Evolutionary conservation across 2,329 filamentous ascomycete species (phyloP), one percentile per base, ranked within the genome.

Genomic region (Fusarium metavorans): DNA sequence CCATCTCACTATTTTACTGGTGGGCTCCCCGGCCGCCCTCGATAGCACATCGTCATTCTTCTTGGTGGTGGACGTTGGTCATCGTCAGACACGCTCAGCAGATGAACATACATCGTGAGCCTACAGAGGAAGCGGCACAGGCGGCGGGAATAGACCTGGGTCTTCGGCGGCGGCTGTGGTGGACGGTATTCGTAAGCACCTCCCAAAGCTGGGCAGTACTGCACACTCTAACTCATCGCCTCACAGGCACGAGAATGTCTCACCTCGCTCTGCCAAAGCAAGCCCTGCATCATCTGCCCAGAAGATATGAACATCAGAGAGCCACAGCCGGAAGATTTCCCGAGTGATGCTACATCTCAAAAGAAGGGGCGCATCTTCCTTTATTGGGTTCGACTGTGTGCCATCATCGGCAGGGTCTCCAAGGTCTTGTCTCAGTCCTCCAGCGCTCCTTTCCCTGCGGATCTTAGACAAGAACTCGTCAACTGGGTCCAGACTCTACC

Each of bases 11-110:
- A 2, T 84, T 86, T 41, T 86, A 86, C 76, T 86, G 85, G 85
- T 86, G 84, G 84, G 82, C 83, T 4, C 83, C 85, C 8, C 77
- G 81, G 0, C 76, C 81, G 37, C 84, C 84, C 0, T 80, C 82
- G 2, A 81, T 80, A 2, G 82, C 83, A 4, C 82, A 84, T 58
- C 79, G 82, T 2, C 81, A 86, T 70, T 81, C 83, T 2, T 83
- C 82, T 25, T 86, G 84, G 84, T 86, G 84, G 84, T 86, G 85
- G 85, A 86, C 83, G 0, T 83, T 82, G 3, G 81, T 85, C 5
- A 80, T 84, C 16, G 85, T 86, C 23, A 76, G 84, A 14, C 83
- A 85, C 66, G 84, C 83, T 2, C 85, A 86, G 64, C 84, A 86
- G 65, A 82, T 85, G 76, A 84, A 84, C 41, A 76, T 86, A 8